Percentiles rank a stretch among this genome's conserved stretches.
These are phyloP conservation scores for Neurospora africana DNA, from an alignment of 495 filamentous ascomycete genomes.

Conservation along the genomic window DNA sequence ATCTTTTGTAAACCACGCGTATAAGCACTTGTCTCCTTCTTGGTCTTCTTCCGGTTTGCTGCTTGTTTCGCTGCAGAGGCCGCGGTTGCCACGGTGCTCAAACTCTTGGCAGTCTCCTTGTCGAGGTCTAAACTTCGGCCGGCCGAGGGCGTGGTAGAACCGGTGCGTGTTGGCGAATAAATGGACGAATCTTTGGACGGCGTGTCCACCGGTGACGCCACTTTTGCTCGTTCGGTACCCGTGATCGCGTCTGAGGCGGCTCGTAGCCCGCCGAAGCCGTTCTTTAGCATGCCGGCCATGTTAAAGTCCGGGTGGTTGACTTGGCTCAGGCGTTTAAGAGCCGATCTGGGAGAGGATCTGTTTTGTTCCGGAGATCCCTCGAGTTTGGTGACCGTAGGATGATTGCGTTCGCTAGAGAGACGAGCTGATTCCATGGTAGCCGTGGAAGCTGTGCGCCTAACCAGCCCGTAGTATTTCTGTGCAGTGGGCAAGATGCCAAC, in stretches of 20 bases:
- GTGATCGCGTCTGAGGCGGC: constrained; percentile 73
- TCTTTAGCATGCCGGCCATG: constrained; percentile 29
- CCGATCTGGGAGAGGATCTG: constrained; percentile 31
- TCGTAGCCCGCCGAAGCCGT: constrained; percentile 51
- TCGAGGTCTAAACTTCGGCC: constrained; percentile 73
- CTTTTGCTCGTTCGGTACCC: constrained; percentile 46
- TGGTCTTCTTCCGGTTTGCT: constrained; percentile 50
- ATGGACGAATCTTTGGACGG: constrained; percentile 55
- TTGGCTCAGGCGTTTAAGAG: constrained; percentile 41
- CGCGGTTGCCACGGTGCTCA: constrained; percentile 36
- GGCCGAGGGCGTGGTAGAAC: constrained; percentile 76
- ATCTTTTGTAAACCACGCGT: constrained; percentile 77
- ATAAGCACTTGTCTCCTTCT: constrained; percentile 93
- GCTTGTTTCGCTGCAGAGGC: constrained; percentile 27
- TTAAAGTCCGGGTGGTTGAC: constrained; percentile 41
- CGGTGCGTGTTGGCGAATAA: constrained; percentile 61
- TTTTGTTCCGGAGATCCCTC: constrained; percentile 50
- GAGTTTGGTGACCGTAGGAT: constrained; percentile 57
- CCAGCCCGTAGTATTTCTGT: constrained; percentile 54
- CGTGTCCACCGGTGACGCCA: constrained; percentile 43
- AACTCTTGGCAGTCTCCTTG: constrained; percentile 50
- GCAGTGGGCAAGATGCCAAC: constrained; percentile 32
- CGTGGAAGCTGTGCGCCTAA: constrained; percentile 40
- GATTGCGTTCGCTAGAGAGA: constrained; percentile 37
- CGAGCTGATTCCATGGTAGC: constrained; percentile 37